Conservation (phyloP, 2,329 filamentous ascomycete species). For the Bipolaris cookei region DNA sequence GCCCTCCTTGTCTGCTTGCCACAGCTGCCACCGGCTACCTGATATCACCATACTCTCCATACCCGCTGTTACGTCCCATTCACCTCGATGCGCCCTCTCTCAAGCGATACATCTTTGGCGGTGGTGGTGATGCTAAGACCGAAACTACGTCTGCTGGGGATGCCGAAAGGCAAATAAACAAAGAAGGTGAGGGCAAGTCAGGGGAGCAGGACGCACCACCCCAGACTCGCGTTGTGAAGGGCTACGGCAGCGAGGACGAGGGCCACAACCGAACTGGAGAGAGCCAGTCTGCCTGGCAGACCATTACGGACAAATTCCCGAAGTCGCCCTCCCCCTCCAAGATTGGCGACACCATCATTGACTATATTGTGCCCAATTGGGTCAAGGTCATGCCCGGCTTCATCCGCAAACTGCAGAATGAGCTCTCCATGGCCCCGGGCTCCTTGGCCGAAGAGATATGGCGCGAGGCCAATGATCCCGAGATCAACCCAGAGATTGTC, state of each 20-base stretch:
- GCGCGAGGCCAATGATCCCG: constrained; percentile 84
- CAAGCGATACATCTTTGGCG: constrained; percentile 16
- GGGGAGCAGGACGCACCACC: constrained; percentile 44
- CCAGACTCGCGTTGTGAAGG: constrained; percentile 40
- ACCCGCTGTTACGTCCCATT: constrained; percentile 29
- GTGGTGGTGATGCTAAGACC: constrained; percentile 20
- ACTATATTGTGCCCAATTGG: constrained; percentile 82
- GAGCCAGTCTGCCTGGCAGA: constrained; percentile 41
- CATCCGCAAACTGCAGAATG: constrained; percentile 81
- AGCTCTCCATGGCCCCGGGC: constrained; percentile 85
- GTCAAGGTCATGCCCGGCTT: constrained; percentile 76
- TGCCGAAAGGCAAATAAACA: constrained; percentile 24
- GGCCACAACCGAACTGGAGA: constrained; percentile 20
- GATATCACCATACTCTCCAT: constrained; percentile 22
- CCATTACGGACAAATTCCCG: constrained; percentile 40
- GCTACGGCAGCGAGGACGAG: constrained; percentile 26
- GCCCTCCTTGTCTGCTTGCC: constrained; percentile 37
- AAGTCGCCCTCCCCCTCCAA: constrained; percentile 41
- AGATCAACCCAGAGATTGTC: constrained; percentile 83
- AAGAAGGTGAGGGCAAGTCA: constrained; percentile 22
- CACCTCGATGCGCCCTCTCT: constrained; percentile 41
- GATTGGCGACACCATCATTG: constrained; percentile 64
- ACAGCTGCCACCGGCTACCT: constrained; percentile 32
- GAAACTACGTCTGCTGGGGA: constrained; percentile 28
- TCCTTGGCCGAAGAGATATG: constrained; percentile 93